These are phyloP conservation scores for Tricholoma terreum DNA, from an alignment of 768 basidiomycete species.

Conservation along the genomic window DNA sequence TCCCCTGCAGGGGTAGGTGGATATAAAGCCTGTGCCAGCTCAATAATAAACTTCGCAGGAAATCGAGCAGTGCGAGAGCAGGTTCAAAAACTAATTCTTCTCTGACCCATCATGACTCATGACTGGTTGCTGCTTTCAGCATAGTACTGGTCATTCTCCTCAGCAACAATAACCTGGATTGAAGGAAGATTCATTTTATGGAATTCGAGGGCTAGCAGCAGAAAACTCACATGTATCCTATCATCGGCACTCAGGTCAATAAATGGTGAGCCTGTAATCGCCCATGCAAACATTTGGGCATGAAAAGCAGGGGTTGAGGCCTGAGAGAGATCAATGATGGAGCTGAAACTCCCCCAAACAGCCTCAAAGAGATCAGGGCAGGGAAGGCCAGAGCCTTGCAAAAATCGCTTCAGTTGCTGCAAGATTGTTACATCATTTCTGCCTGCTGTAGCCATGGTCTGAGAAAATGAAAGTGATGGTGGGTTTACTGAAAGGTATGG, in stretches of 20 bases:
- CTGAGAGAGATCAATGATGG: neutral
- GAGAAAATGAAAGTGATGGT: neutral
- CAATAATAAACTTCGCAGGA: neutral
- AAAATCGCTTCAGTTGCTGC: neutral
- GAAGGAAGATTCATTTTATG: neutral
- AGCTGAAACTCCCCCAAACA: neutral
- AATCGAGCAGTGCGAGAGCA: neutral
- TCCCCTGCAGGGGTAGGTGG: neutral
- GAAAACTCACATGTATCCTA: neutral
- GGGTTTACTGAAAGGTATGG: neutral
- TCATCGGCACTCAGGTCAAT: neutral
- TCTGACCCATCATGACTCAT: neutral
- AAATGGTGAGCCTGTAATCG: constrained; percentile 1
- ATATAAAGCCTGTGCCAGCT: neutral
- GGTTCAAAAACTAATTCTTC: neutral
- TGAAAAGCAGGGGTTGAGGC: neutral
- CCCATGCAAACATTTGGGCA: constrained; percentile 2
- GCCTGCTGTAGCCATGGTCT: neutral
- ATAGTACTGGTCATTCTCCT: neutral
- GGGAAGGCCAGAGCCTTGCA: neutral
- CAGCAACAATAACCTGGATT: neutral
- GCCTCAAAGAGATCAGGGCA: neutral
- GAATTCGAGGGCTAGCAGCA: neutral
- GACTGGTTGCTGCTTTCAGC: neutral
- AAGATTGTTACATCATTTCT: neutral